Evolutionary conservation across 202 grass and related monocot species (phyloP).

Genomic region (Zoysia matrella): DNA sequence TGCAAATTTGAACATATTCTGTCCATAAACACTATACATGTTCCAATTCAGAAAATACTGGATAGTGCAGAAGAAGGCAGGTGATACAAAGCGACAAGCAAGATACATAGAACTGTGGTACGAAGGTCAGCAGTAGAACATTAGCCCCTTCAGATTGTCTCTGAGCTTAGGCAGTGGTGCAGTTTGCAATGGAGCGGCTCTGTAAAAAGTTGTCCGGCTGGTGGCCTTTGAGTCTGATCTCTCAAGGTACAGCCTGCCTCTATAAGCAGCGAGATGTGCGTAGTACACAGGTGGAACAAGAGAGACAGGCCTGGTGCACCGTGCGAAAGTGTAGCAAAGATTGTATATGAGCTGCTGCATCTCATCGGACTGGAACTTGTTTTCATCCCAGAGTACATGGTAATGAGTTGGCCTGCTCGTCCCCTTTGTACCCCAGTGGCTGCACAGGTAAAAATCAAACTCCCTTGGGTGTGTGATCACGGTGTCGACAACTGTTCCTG

Average conservation of each 20-base stretch:
- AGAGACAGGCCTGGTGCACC: conserved; percentile 93
- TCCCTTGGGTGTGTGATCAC: conserved; percentile 97
- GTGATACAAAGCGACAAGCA: not conserved
- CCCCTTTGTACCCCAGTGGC: conserved; percentile 94
- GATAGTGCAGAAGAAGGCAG: not conserved
- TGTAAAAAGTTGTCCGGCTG: conserved; percentile 52
- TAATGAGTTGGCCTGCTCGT: conserved; percentile 94
- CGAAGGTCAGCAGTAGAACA: conserved; percentile 91
- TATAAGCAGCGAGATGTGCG: conserved; percentile 89
- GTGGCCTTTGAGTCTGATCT: conserved; percentile 56
- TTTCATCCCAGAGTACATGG: conserved; percentile 88
- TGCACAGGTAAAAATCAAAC: conserved; percentile 95
- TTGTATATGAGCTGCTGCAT: conserved; percentile 87
- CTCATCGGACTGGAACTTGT: conserved; percentile 81
- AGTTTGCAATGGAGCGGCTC: conserved; percentile 65
- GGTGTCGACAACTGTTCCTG: conserved; percentile 88
- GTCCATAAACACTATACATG: conserved; percentile 44
- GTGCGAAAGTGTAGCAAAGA: conserved; percentile 92
- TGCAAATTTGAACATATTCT: conserved; percentile 32
- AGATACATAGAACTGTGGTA: conserved; percentile 12
- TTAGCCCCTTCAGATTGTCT: conserved; percentile 88
- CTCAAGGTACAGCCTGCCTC: conserved; percentile 92
- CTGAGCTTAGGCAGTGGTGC: conserved; percentile 79
- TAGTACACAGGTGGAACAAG: conserved; percentile 93
- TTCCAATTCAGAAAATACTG: conserved; percentile 40